phyloP scores from a whole-genome alignment of 108 stramenopile genomes.

The Pseudonitzschia multiseries region DNA sequence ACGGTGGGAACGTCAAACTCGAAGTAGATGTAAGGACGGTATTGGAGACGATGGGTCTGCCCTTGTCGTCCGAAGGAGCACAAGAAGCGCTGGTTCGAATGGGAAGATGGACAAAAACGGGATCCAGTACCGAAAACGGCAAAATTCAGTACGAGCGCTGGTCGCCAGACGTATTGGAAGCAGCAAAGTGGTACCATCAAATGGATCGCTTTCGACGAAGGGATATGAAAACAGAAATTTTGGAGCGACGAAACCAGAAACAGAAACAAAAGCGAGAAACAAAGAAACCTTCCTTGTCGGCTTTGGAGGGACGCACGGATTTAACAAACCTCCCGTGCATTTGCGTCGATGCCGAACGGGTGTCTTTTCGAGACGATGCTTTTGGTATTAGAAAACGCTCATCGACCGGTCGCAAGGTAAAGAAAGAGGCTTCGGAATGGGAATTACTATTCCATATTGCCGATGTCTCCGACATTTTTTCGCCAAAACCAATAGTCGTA shows the following conservation, averaged over 20 bases:
- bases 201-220: conserved; percentile 36
- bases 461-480: conserved; percentile 82
- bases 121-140: neutral
- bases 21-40: conserved; percentile 78
- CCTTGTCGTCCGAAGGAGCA: conserved; percentile 67
- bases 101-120: conserved; percentile 62
- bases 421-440: conserved; percentile 64
- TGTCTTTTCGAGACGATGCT: conserved; percentile 84
- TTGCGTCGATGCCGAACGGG: conserved; percentile 73
- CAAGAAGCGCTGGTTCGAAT: conserved; percentile 63
- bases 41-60: conserved; percentile 57
- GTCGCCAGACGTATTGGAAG: conserved; percentile 56
- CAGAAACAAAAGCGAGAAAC: conserved; percentile 10
- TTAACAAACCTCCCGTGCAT: conserved; percentile 68
- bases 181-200: conserved; percentile 50
- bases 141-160: conserved; percentile 33
- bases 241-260: neutral
- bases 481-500: conserved; percentile 20
- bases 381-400: conserved; percentile 76
- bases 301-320: conserved; percentile 53
- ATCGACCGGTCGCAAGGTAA: conserved; percentile 61
- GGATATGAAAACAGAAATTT: conserved; percentile 15
- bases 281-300: neutral
- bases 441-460: conserved; percentile 82
- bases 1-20: conserved; percentile 11